Evolutionary conservation across 257 asterid genomes (phyloP), one percentile per base, ranked within the genome.

Genomic region (Ajuga chamaepitys): DNA sequence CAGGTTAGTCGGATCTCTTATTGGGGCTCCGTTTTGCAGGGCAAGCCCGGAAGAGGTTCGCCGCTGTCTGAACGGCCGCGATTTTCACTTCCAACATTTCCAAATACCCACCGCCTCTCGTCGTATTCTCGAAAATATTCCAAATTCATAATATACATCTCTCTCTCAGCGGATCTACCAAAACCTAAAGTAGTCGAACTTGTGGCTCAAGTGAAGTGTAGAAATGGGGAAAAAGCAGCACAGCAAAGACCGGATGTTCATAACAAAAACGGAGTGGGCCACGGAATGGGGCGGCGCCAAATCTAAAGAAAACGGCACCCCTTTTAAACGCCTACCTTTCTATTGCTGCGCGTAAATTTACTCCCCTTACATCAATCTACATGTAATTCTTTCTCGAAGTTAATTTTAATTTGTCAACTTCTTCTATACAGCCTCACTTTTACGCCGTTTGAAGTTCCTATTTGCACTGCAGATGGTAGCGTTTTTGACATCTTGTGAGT

Each of bases 271-370:
- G 52, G 99, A 94, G 83, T 94, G 99, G 99, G 99, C 99, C 51
- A 94, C 97, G 56, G 99, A 94, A 60, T 94, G 99, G 99, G 99
- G 99, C 45, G 99, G 99, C 46, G 96, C 97, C 11, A 94, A 94
- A 79, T 90, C 97, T 67, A 88, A 90, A 76, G 96, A 94, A 79
- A 47, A 64, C 45, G 88, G 90, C 37, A 77, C 91, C 40, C 91
- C 88, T 32, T 94, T 88, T 78, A 86, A 93, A 77, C 95, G 97
- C 59, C 95, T 89, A 17, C 97, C 99, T 12, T 94, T 86, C 81
- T 88, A 94, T 66, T 94, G 99, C 95, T 94, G 99, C 97, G 95
- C 95, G 99, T 89, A 73, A 66, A 65, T 59, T 20, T 55, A 6
- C 8, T 48, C 42, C 28, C 17, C 45, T 53, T 62, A 37, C 14